Evolutionary conservation across 768 basidiomycete species (phyloP).

Genomic region (Glaciozyma martinii): DNA sequence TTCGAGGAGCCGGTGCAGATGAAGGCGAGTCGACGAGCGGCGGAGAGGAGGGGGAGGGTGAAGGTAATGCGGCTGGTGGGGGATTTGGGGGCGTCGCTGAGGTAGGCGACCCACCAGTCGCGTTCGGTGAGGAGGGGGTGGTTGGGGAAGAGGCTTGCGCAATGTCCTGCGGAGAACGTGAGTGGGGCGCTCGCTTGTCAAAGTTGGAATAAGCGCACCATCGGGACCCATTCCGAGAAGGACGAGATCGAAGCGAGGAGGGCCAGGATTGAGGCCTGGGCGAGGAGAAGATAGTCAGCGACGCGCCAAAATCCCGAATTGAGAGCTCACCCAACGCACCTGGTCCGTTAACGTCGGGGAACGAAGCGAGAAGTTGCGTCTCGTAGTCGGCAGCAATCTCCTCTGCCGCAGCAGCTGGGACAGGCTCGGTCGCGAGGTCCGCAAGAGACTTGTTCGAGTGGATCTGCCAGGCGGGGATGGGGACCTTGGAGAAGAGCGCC

Average conservation of each 20-base stretch:
- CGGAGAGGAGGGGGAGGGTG: constrained; percentile 77
- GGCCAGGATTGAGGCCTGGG: constrained; percentile 47
- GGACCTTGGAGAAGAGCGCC: constrained; percentile 66
- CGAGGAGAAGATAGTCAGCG: not conserved
- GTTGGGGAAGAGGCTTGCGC: constrained; percentile 69
- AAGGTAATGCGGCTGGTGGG: constrained; percentile 79
- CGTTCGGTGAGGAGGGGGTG: constrained; percentile 69
- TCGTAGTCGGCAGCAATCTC: constrained; percentile 42
- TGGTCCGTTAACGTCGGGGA: constrained; percentile 45
- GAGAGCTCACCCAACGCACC: not conserved
- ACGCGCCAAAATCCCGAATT: not conserved
- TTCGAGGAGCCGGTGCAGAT: constrained; percentile 72
- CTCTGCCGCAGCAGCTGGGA: constrained; percentile 32
- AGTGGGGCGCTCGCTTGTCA: not conserved
- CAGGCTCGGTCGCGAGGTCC: not conserved
- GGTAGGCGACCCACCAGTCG: constrained; percentile 81
- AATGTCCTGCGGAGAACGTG: not conserved
- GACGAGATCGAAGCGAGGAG: constrained; percentile 88
- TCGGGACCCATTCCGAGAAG: constrained; percentile 93
- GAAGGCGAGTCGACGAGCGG: constrained; percentile 73
- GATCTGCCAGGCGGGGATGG: constrained; percentile 62
- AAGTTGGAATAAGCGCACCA: constrained; percentile 42
- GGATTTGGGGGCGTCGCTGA: constrained; percentile 84
- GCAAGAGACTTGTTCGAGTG: constrained; percentile 58
- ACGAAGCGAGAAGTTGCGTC: constrained; percentile 64